These are phyloP conservation scores for Calendula officinalis DNA, from an alignment of 129 eudicot genomes.

Conservation along the genomic window DNA sequence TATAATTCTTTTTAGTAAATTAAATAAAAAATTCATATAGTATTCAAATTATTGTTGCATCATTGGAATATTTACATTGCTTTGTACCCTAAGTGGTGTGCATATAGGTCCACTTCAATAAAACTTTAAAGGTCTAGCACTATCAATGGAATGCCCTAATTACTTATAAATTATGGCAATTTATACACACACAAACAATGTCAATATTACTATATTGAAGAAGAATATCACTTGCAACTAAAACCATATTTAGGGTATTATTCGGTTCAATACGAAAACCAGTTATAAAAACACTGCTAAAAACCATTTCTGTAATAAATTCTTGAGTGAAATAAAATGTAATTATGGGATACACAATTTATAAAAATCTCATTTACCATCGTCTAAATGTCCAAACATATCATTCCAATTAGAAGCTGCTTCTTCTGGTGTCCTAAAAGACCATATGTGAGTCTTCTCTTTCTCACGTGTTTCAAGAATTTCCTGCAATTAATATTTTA, in stretches of 20 bases:
- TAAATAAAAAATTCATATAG: not conserved
- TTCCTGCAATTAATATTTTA: constrained; percentile 65
- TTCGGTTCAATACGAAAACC: too few relatives aligned
- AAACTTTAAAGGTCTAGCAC: constrained; percentile 1
- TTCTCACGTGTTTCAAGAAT: constrained; percentile 71
- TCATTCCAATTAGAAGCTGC: constrained; percentile 51
- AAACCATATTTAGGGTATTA: too few relatives aligned
- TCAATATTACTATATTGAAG: not conserved
- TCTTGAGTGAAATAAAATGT: too few relatives aligned
- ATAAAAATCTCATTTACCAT: constrained; percentile 7
- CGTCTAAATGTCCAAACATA: constrained; percentile 43
- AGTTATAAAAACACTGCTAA: too few relatives aligned
- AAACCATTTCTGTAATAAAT: too few relatives aligned
- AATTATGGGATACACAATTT: not conserved
- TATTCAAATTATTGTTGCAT: constrained; percentile 7
- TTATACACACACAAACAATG: not conserved
- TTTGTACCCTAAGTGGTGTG: constrained; percentile 19
- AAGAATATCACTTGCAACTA: too few relatives aligned
- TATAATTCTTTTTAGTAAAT: too few relatives aligned
- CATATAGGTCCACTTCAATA: constrained; percentile 31
- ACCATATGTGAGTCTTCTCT: constrained; percentile 60
- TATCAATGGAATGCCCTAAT: not conserved
- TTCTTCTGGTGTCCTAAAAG: constrained; percentile 70
- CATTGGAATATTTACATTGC: constrained; percentile 21
- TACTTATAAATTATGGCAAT: not conserved